Base-by-base conservation (phyloP, 148 eudicot species). In the Rhododendron mucronatum region DNA sequence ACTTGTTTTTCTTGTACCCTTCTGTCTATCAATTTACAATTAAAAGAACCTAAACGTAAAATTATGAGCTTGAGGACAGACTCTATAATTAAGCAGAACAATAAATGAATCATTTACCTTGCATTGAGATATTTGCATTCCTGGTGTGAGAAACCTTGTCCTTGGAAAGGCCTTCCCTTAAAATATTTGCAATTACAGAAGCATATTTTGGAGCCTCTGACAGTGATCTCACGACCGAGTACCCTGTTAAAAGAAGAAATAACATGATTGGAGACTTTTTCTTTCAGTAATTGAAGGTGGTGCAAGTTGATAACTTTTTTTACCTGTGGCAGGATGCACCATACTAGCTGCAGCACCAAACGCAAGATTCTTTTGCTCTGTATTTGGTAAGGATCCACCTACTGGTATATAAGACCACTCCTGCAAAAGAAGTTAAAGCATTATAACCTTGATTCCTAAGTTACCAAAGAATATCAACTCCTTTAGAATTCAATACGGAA, bases 351-450 rank as follows among this genome's bases (percentile, higher is more conserved):
- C 99, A 88, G 99, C 99, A 83, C 99, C 99, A 90, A 96, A 96
- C 89, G 98, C 99, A 84, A 96, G 99, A 88, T 95, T 96, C 81
- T 92, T 93, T 90, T 96, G 99, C 87, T 92, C 98, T 82, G 99
- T 96, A 87, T 89, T 94, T 3, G 99, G 99, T 90, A 96, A 92
- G 33, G 99, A 96, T 59, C 99, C 99, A 67, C 99, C 99, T 48
- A 96, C 99, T 26, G 99, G 99, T 87, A 96, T 96, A 78, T 96
- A 96, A 84, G 99, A 96, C 99, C 99, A 96, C 85, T 96, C 99
- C 99, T 96, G 90, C 92, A 88, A 51, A 84, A 74, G 67, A 87
- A 35, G 74, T 73, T 85, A 28, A 71, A 75, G 2, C 71, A n/a
- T 33, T 83, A 35, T 35, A 67, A 33, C 28, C 12, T 81, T 73